These are phyloP conservation scores for Meyerozyma smithsonii DNA, from an alignment of 1,139 yeast genomes.

Conservation along the genomic window DNA sequence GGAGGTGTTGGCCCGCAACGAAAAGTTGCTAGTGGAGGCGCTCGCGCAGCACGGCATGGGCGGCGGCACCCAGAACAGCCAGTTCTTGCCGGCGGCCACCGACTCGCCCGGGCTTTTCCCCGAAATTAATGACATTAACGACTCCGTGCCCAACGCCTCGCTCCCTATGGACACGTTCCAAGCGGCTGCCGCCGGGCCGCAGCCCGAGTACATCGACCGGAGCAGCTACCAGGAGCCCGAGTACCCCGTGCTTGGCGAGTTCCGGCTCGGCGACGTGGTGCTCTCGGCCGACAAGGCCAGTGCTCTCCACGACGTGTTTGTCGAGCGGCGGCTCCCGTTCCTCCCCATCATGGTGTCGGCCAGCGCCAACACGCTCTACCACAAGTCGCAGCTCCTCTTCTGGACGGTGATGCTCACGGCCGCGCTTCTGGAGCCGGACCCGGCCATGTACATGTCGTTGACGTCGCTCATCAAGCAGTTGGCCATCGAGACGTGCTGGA, in stretches of 20 bases:
- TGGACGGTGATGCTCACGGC: constrained; percentile 92
- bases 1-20: constrained; percentile 69
- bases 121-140: constrained; percentile 2
- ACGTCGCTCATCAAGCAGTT: constrained; percentile 78
- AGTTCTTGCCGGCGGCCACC: background rate
- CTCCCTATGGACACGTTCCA: background rate
- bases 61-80: background rate
- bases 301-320: constrained; percentile 65
- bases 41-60: constrained; percentile 15
- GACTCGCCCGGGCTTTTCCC: background rate
- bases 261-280: constrained; percentile 68
- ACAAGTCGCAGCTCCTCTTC: constrained; percentile 78
- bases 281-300: constrained; percentile 64
- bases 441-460: constrained; percentile 69
- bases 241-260: constrained; percentile 41
- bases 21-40: constrained; percentile 61
- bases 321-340: constrained; percentile 64
- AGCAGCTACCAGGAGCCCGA: constrained; percentile 16
- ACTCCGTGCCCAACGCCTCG: background rate
- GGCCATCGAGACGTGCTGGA: constrained; percentile 92
- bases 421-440: constrained; percentile 81
- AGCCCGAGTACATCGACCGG: constrained; percentile 5
- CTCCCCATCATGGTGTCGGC: constrained; percentile 73
- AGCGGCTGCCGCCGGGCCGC: constrained; percentile 12
- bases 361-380: constrained; percentile 72